Evolutionary conservation across 768 basidiomycete genomes (phyloP).

Genomic region (Asterophora lycoperdoides): DNA sequence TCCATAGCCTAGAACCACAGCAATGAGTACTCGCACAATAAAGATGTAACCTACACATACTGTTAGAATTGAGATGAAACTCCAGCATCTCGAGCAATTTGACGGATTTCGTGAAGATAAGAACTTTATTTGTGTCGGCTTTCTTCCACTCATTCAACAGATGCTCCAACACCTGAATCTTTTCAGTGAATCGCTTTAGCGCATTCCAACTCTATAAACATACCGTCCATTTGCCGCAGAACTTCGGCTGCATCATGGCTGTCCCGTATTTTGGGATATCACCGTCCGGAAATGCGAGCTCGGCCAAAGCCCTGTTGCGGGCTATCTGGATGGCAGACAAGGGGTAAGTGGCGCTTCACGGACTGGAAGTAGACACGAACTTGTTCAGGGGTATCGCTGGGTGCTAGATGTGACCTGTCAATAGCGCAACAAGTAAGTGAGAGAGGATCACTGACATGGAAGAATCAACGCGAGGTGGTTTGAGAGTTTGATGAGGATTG

Average conservation of each 20-base stretch:
- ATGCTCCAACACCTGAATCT: constrained; percentile 55
- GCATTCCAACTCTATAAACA: constrained; percentile 19
- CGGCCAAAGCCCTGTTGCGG: constrained; percentile 59
- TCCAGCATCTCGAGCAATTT: constrained; percentile 85
- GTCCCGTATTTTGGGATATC: constrained; percentile 54
- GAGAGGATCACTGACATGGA: constrained; percentile 47
- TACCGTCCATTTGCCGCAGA: constrained; percentile 85
- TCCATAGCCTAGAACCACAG: constrained; percentile 39
- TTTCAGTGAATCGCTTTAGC: background rate
- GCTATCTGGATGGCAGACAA: constrained; percentile 6
- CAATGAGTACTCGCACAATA: background rate
- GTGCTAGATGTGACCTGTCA: constrained; percentile 39
- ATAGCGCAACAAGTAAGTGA: background rate
- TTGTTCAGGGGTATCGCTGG: constrained; percentile 67
- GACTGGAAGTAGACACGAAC: constrained; percentile 25
- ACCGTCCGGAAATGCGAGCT: constrained; percentile 58
- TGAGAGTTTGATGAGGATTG: constrained; percentile 79
- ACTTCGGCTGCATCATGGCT: constrained; percentile 57
- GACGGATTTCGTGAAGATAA: constrained; percentile 92
- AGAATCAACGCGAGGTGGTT: constrained; percentile 88
- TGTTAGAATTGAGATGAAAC: constrained; percentile 57
- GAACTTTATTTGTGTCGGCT: constrained; percentile 73
- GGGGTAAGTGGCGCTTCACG: constrained; percentile 1
- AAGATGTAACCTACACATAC: constrained; percentile 30
- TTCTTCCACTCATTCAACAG: constrained; percentile 65